Percentiles rank a stretch among this genome's conserved stretches.
Evolutionary conservation across 164 flowering plant genomes (phyloP).

Genomic region (Dillenia suffruticosa): DNA sequence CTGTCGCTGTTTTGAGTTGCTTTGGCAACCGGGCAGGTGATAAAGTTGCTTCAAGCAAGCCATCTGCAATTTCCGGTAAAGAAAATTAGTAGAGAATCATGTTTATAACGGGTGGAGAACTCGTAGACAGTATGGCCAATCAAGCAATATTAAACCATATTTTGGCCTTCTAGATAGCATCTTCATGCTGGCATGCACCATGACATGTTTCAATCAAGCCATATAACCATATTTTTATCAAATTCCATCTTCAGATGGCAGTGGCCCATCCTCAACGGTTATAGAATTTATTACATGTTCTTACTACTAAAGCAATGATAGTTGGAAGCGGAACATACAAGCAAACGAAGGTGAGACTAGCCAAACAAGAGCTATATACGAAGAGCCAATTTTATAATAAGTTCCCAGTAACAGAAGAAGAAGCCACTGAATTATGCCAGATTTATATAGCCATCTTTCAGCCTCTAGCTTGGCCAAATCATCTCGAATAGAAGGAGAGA

Average conservation of each 20-base stretch:
- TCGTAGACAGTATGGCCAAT: too few species aligned
- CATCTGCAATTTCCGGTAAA: slow-evolving; percentile 54
- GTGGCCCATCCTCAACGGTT: too few species aligned
- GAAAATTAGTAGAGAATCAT: slow-evolving; percentile 5
- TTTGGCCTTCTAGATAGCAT: too few species aligned
- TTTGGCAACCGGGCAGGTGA: slow-evolving; percentile 70
- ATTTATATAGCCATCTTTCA: slow-evolving; percentile 93
- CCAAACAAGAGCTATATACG: slow-evolving; percentile 90
- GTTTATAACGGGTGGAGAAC: too few species aligned
- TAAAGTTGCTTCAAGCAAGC: slow-evolving; percentile 91
- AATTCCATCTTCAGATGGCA: too few species aligned
- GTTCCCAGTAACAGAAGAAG: slow-evolving; percentile 57
- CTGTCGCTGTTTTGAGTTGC: slow-evolving; percentile 77
- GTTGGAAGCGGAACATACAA: slow-evolving; percentile 47
- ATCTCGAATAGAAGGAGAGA: slow-evolving; percentile 33
- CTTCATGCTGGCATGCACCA: too few species aligned
- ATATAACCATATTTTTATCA: too few species aligned
- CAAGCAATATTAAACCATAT: too few species aligned
- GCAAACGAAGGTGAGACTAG: slow-evolving; percentile 83
- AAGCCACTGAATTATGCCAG: slow-evolving; percentile 88
- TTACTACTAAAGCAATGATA: not conserved
- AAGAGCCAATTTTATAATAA: slow-evolving; percentile 68
- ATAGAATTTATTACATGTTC: too few species aligned
- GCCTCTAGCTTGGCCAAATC: slow-evolving; percentile 66
- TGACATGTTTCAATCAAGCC: too few species aligned